Evolutionary conservation across 192 early-diverging fungal genomes (phyloP).

Genomic region (Rhizoclosmatium globosum): DNA sequence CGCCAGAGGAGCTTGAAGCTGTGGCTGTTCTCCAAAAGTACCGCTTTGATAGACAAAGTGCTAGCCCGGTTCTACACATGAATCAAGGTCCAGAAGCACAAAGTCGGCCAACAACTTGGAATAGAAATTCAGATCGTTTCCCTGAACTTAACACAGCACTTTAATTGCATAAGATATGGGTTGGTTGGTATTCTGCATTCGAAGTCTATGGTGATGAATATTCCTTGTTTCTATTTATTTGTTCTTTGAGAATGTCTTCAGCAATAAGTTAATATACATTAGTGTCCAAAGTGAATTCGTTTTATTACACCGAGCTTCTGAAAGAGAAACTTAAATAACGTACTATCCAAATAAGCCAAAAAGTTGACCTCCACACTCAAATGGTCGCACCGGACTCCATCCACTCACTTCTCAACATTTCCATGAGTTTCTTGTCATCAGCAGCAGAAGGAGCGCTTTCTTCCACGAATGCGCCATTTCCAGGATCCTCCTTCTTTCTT

Average conservation of each 20-base stretch:
- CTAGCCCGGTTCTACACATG: background rate
- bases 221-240: background rate
- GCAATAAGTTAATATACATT: too few species aligned
- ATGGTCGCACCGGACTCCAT: background rate
- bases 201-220: background rate
- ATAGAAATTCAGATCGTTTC: too few species aligned
- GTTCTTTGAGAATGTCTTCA: background rate
- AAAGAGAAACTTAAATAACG: too few species aligned
- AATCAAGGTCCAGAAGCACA: background rate
- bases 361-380: background rate
- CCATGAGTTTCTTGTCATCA: conserved; percentile 35
- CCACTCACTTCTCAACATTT: conserved; percentile 32
- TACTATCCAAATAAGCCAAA: too few species aligned
- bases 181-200: too few species aligned
- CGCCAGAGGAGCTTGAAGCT: conserved; percentile 26
- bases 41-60: background rate
- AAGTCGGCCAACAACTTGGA: too few species aligned
- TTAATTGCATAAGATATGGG: too few species aligned
- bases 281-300: too few species aligned
- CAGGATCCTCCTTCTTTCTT: background rate
- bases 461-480: background rate
- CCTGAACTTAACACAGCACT: too few species aligned
- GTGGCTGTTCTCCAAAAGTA: conserved; percentile 23
- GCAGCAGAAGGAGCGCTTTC: background rate
- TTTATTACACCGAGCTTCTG: too few species aligned